Evolutionary conservation across 768 basidiomycete genomes (phyloP), one percentile per base, ranked within the genome.

Genomic region (Auricularia heimuer): DNA sequence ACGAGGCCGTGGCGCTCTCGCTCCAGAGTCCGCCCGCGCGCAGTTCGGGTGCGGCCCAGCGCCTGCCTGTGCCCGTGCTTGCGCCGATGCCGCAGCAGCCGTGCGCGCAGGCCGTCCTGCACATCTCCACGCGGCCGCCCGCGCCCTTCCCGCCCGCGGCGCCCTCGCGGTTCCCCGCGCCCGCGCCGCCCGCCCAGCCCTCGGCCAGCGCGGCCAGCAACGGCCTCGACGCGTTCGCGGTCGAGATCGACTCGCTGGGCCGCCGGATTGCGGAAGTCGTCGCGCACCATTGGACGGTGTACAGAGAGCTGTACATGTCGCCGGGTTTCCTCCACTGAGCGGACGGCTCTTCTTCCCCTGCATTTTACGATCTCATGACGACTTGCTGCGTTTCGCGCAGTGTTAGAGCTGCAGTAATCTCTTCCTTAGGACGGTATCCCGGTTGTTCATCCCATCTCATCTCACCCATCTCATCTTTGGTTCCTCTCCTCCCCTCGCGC

Each of bases 1-100:
- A 88, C 71, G 77, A 79, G 66, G 80, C 80, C 29, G 86, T 89
- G 51, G 76, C 12, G 11, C 24, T 4, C 56, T 21, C 56, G 18
- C 47, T 51, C 18, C 18, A 21, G 47, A 10, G 18, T 21, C 47
- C 47, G 6, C 18, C 47, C 47, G 47, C 47, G 6, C 14, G 18
- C 47, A 18, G 11, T 18, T 6, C 47, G 47, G 21, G 11, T 18
- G 16, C 47, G 47, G 47, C 47, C 14, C 21, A 16, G 18, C 18
- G 14, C 47, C 47, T 51, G 21, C 47, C 47, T 21, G 47, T 21
- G 16, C 47, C 47, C 6, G 47, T 21, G 47, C 21, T 18, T 18
- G 39, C 39, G 8, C 39, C 39, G 39, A 7, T 42, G 39, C 21
- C 47, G 14, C 18, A 51, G 21, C 47, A 51, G 47, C 47, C 47